These are phyloP conservation scores for Podila horticola DNA, from an alignment of 192 early-diverging fungal species.

Conservation along the genomic window DNA sequence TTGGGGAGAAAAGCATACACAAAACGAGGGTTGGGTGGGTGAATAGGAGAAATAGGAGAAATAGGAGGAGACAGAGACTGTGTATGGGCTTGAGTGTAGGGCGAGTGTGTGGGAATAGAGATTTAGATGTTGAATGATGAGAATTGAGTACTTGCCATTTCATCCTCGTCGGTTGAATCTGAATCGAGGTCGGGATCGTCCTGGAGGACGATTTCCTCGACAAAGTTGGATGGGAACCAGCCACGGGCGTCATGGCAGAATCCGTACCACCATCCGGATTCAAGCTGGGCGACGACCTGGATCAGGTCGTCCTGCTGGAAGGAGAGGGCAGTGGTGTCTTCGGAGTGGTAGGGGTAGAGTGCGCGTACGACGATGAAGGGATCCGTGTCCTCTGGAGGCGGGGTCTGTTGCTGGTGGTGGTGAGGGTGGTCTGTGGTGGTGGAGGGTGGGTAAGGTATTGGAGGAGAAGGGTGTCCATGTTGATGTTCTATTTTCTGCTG, in stretches of 20 bases:
- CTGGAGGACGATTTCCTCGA: conserved; percentile 53
- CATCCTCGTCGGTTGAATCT: conserved; percentile 7
- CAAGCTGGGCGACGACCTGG: conserved; percentile 88
- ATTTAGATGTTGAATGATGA: not conserved
- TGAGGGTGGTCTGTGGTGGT: not conserved
- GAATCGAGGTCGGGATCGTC: conserved; percentile 9
- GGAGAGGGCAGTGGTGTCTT: conserved; percentile 70
- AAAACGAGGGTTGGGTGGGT: not conserved
- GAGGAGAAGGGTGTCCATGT: no score
- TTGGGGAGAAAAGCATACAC: not conserved
- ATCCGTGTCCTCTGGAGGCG: conserved; percentile 54
- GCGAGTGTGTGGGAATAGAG: not conserved
- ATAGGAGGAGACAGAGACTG: conserved; percentile 29
- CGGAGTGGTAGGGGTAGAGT: conserved; percentile 84
- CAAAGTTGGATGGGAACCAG: conserved; percentile 92
- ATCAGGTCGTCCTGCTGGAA: conserved; percentile 89
- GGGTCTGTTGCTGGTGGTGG: conserved; percentile 23
- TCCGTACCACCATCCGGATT: conserved; percentile 99
- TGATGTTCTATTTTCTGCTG: not conserved
- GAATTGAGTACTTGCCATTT: conserved; percentile 4
- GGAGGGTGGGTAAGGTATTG: not conserved
- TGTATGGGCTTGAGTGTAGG: conserved; percentile 19
- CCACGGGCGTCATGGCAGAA: conserved; percentile 80
- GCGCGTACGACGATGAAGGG: conserved; percentile 60
- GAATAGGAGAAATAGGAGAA: not conserved